Conservation (phyloP, 1,284 basidiomycete genomes). For the Heterobasidion parviporum region DNA sequence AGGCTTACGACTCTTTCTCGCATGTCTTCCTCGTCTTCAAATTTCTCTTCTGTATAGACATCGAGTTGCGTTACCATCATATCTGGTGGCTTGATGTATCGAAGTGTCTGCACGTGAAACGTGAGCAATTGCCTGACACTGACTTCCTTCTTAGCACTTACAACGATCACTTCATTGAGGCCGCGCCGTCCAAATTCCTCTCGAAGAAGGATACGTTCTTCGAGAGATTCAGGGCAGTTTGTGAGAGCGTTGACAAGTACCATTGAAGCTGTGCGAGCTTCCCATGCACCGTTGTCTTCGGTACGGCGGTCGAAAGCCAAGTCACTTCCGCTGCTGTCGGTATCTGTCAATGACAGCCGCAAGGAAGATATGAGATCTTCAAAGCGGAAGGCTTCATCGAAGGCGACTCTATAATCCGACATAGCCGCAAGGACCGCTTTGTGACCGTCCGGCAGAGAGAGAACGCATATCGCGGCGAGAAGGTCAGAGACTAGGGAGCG, state of each 20-base stretch:
- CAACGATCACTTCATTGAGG: constrained; percentile 76
- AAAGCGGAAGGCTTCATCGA: constrained; percentile 74
- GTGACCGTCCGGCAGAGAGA: constrained; percentile 68
- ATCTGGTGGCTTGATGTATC: constrained; percentile 74
- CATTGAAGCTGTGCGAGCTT: constrained; percentile 72
- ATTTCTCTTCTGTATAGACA: constrained; percentile 81
- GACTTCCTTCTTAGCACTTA: constrained; percentile 30
- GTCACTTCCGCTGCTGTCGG: constrained; percentile 21
- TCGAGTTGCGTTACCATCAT: constrained; percentile 66
- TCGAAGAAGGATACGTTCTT: constrained; percentile 70
- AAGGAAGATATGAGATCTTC: constrained; percentile 66
- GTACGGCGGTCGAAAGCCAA: constrained; percentile 20
- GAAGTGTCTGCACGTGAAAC: constrained; percentile 42
- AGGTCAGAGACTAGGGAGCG: constrained; percentile 71
- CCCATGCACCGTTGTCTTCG: constrained; percentile 71
- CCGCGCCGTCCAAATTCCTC: constrained; percentile 79
- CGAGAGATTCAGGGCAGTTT: constrained; percentile 69
- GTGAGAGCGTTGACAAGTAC: constrained; percentile 76
- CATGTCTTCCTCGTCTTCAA: constrained; percentile 82
- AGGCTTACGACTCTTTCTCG: constrained; percentile 49
- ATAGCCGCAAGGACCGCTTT: constrained; percentile 69
- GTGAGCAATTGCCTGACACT: neutral
- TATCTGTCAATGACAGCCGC: constrained; percentile 39
- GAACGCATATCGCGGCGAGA: constrained; percentile 75
- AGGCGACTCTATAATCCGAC: constrained; percentile 70